Base-by-base conservation (phyloP, 2,329 filamentous ascomycete species). In the Cladophialophora carrionii region DNA sequence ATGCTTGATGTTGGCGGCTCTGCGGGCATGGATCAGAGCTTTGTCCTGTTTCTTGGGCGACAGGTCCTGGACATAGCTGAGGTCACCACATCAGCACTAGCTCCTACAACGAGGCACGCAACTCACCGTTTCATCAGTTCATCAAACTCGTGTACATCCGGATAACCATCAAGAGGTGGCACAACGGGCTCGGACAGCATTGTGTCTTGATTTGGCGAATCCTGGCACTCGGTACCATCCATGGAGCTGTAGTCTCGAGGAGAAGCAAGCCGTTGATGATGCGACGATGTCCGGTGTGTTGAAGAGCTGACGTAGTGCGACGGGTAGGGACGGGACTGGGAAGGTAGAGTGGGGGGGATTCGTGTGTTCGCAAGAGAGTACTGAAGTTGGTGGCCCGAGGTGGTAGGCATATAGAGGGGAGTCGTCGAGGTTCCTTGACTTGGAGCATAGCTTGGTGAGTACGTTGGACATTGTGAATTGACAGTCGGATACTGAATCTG, bases 31-130 rank as follows among this genome's bases (percentile, higher is more conserved):
- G 34, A 83, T 83, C 67, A 83, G 74, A 4, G 81, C 81, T 66
- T 83, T 83, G 68, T 83, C 81, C 71, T 81, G 80, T 61, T 83
- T 83, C 68, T 83, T 83, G 37, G 80, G 75, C 6, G 81, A 83
- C 14, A 83, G 74, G 41, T 80, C 79, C 54, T 80, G 75, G 37
- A 83, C 80, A 66, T 83, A 83, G 55, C 81, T 83, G 59, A 31
- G 12, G 34, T 32, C 12, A 29, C 32, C 41, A 3, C 20, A 51
- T 22, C 41, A 20, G 49, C 55, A 32, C 52, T 12, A n/a, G 22
- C 14, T 26, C 26, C 8, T 24, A 57, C 10, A 10, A 4, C n/a
- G 7, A 32, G 20, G 8, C 32, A 26, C 22, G 12, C 34, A 20
- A 43, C 26, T 17, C 74, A 81, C 80, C 76, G 77, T 65, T 77